Conservation (phyloP, 164 flowering plant species). For the Sedum album region DNA sequence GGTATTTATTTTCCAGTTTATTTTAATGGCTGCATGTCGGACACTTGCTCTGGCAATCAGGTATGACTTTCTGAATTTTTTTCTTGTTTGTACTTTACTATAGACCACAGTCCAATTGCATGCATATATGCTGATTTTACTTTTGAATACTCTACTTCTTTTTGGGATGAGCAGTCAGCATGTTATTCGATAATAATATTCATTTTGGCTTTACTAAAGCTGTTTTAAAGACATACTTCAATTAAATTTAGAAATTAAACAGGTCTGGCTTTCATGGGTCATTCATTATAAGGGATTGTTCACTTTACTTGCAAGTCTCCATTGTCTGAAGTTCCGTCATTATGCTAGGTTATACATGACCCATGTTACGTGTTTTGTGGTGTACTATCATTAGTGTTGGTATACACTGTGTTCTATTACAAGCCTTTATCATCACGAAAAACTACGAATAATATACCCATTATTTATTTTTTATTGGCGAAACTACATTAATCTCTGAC, state of each 20-base stretch:
- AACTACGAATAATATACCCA: not conserved
- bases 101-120: not conserved
- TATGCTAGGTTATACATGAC: no score
- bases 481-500: not conserved
- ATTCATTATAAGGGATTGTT: no score
- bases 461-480: not conserved
- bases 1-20: not conserved
- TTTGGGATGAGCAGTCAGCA: not conserved
- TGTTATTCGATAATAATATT: not conserved
- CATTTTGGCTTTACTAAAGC: no score
- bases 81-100: not conserved
- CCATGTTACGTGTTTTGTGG: no score
- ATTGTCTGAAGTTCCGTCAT: no score
- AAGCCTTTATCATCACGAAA: not conserved
- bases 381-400: no score
- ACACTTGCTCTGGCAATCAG: not conserved
- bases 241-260: no score
- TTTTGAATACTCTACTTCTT: not conserved
- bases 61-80: not conserved
- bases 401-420: no score
- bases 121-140: not conserved
- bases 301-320: no score
- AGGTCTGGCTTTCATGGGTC: no score
- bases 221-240: no score
- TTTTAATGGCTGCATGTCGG: not conserved